phyloP scores from a whole-genome alignment of 805 yeast species.

The Priceomyces melissophilus region DNA sequence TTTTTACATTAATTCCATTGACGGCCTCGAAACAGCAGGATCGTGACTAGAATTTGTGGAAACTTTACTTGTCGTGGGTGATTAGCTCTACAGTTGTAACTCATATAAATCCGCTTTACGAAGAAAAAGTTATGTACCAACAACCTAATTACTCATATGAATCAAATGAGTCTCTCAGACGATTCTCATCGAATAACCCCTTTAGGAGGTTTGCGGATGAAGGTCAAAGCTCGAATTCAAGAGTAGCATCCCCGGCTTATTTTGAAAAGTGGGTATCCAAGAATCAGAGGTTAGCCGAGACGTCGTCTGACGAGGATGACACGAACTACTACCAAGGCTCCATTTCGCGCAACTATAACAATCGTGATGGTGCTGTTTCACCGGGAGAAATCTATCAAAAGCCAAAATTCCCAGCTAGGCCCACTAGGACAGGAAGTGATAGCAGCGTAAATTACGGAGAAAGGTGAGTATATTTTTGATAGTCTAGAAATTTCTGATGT shows the following conservation, averaged over 20 bases:
- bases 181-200: slow-evolving; percentile 69
- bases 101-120: no score
- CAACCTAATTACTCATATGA: slow-evolving; percentile 34
- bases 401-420: slow-evolving; percentile 24
- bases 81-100: no score
- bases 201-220: slow-evolving; percentile 40
- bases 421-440: slow-evolving; percentile 33
- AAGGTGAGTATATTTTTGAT: slow-evolving; percentile 6
- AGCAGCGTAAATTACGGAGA: slow-evolving; percentile 30
- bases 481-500: not conserved
- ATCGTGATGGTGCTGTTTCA: slow-evolving; percentile 2
- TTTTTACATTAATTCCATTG: no score
- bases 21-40: no score
- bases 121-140: slow-evolving; percentile 31
- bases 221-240: slow-evolving; percentile 15
- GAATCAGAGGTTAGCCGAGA: slow-evolving; percentile 37
- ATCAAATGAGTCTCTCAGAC: slow-evolving; percentile 35
- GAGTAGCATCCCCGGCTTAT: slow-evolving; percentile 23
- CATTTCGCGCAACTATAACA: not conserved
- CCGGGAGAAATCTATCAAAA: slow-evolving; percentile 8
- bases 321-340: not conserved
- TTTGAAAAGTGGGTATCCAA: slow-evolving; percentile 61
- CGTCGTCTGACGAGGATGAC: slow-evolving; percentile 37
- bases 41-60: not conserved
- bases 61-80: no score